Percentiles rank a stretch among this genome's conserved stretches.
Evolutionary conservation across 305 asterid species (phyloP).

Genomic region (Caryopteris hybrid): DNA sequence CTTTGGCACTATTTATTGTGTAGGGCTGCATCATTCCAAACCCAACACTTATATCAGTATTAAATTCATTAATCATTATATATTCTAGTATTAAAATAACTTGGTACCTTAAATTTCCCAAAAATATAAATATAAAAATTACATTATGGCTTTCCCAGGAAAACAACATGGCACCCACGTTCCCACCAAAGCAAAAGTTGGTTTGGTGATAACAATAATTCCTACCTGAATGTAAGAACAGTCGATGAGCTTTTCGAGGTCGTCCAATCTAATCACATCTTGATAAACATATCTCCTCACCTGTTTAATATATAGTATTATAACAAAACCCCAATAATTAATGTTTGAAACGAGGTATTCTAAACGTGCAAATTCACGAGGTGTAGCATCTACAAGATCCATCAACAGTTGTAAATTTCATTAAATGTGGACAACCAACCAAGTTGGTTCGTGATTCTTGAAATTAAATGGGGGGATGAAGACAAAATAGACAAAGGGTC

Average conservation of each 20-base stretch:
- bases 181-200: background rate
- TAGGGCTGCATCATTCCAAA: constrained; percentile 51
- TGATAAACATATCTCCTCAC: constrained; percentile 89
- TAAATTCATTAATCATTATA: too few relatives aligned
- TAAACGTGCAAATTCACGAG: too few relatives aligned
- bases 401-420: too few relatives aligned
- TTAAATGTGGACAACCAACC: background rate
- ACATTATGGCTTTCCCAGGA: constrained; percentile 1
- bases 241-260: constrained; percentile 80
- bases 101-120: too few relatives aligned
- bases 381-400: too few relatives aligned
- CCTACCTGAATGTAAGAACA: constrained; percentile 74
- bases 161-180: constrained; percentile 19
- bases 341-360: too few relatives aligned
- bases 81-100: too few relatives aligned
- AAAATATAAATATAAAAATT: background rate
- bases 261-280: constrained; percentile 75
- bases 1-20: constrained; percentile 87
- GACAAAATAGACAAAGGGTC: constrained; percentile 56
- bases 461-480: constrained; percentile 10
- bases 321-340: too few relatives aligned
- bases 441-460: too few relatives aligned
- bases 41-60: too few relatives aligned
- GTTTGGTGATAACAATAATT: background rate
- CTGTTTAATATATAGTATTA: constrained; percentile 27